Base-by-base conservation (phyloP, 2,329 filamentous ascomycete genomes). In the Lecanosticta acicola region DNA sequence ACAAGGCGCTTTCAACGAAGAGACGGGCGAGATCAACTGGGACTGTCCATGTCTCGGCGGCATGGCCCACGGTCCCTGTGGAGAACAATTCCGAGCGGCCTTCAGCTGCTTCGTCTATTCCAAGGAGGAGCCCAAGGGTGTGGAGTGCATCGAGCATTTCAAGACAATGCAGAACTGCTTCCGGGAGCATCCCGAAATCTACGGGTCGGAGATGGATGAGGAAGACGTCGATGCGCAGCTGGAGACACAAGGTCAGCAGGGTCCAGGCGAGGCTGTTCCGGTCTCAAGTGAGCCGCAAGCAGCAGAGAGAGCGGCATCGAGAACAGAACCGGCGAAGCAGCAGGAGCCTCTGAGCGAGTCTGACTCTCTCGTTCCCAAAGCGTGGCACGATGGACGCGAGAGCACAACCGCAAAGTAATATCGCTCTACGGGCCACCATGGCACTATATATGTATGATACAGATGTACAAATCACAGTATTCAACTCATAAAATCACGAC, bases 1-100 rank as follows among this genome's bases (percentile, higher is more conserved):
- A 65, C 83, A 97, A 69, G 93, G 88, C 45, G 93, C 93, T 1
- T 98, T 97, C 74, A 94, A 98, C 69, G 89, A 90, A 2, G 93
- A 97, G 73, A 98, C 93, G 8, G 93, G 93, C 58, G 93, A 98
- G 77, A 98, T 98, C 71, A 98, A 98, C 76, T 98, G 93, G 93
- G 93, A 97, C 67, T 98, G 93, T 69, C 93, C 93, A 13, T 98
- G 93, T 67, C 74, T 98, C 26, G 93, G 93, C 39, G 93, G 93
- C 43, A 98, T 98, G 93, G 93, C 93, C 5, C 73, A 95, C 64
- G 93, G 93, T 0, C 93, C 93, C 43, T 98, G 93, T 66, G 93
- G 93, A 39, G 87, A 94, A 66, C 83, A 97, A 63, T 98, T 98
- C 78, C 89, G 84, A 74, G 83, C 83, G 18, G 93, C 93, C 0